phyloP scores from a whole-genome alignment of 768 basidiomycete species.

The Collybia sp. region DNA sequence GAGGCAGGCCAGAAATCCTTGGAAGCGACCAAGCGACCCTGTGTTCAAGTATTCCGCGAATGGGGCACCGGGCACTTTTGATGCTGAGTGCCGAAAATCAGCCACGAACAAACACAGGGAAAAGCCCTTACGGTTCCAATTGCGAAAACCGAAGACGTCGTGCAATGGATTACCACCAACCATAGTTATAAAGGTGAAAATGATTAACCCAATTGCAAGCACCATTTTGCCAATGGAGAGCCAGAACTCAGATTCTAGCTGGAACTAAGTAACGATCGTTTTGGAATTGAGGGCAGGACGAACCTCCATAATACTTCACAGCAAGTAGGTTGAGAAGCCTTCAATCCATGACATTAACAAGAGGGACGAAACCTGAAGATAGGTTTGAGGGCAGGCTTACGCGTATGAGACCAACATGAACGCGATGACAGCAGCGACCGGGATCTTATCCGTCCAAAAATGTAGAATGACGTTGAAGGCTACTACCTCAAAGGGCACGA shows the following conservation, averaged over 20 bases:
- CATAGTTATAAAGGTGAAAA: conserved; percentile 57
- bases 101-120: background rate
- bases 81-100: conserved; percentile 21
- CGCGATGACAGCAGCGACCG: conserved; percentile 37
- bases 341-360: background rate
- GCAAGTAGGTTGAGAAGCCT: conserved; percentile 45
- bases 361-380: background rate
- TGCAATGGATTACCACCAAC: conserved; percentile 53
- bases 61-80: conserved; percentile 43
- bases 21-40: conserved; percentile 53
- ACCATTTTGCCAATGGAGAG: conserved; percentile 46
- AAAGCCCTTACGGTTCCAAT: conserved; percentile 39
- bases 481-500: conserved; percentile 47
- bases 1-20: conserved; percentile 60
- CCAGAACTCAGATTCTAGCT: conserved; percentile 52
- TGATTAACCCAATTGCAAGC: conserved; percentile 41
- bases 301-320: conserved; percentile 46
- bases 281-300: conserved; percentile 1
- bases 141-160: conserved; percentile 51
- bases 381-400: conserved; percentile 20
- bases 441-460: conserved; percentile 51
- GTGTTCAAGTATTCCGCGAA: conserved; percentile 52
- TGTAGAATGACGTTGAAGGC: conserved; percentile 49
- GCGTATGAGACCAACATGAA: conserved; percentile 36
- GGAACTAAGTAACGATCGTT: background rate